Evolutionary conservation across 2,329 filamentous ascomycete species (phyloP).

Genomic region (Neonectria faginata): DNA sequence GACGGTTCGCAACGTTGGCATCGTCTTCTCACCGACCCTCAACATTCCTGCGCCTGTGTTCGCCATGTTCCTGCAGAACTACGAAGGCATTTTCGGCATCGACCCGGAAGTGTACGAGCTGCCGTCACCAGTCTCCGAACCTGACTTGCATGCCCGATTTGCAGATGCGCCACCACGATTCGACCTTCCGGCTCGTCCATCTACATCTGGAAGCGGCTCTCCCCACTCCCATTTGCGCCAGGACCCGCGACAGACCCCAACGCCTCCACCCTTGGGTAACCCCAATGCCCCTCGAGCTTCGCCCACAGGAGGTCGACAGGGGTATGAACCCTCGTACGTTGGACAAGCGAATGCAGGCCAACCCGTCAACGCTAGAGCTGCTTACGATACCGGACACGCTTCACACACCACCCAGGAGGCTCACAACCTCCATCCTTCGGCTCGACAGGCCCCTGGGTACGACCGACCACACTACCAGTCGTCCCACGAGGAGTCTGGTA

Average conservation of each 20-base stretch:
- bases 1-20: slow-evolving; percentile 96
- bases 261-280: slow-evolving; percentile 59
- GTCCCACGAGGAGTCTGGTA: slow-evolving; percentile 41
- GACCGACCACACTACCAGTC: slow-evolving; percentile 53
- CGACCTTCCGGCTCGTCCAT: slow-evolving; percentile 58
- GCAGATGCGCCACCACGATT: slow-evolving; percentile 48
- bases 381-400: slow-evolving; percentile 59
- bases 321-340: slow-evolving; percentile 60
- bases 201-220: slow-evolving; percentile 63
- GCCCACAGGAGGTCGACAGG: slow-evolving; percentile 53
- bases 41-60: slow-evolving; percentile 97
- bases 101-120: slow-evolving; percentile 73
- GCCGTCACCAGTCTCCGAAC: slow-evolving; percentile 57
- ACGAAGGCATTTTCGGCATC: slow-evolving; percentile 83
- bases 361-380: slow-evolving; percentile 50
- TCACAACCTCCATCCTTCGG: slow-evolving; percentile 30
- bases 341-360: slow-evolving; percentile 52
- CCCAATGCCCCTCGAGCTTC: slow-evolving; percentile 52
- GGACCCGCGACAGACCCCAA: slow-evolving; percentile 58
- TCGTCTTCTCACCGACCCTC: slow-evolving; percentile 96
- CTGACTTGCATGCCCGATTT: slow-evolving; percentile 49
- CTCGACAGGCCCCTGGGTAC: slow-evolving; percentile 50
- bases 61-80: slow-evolving; percentile 92
- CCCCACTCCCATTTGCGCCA: slow-evolving; percentile 62
- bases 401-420: slow-evolving; percentile 43